Base-by-base conservation (phyloP, 2,329 filamentous ascomycete species). In the Venturia oleaginea region DNA sequence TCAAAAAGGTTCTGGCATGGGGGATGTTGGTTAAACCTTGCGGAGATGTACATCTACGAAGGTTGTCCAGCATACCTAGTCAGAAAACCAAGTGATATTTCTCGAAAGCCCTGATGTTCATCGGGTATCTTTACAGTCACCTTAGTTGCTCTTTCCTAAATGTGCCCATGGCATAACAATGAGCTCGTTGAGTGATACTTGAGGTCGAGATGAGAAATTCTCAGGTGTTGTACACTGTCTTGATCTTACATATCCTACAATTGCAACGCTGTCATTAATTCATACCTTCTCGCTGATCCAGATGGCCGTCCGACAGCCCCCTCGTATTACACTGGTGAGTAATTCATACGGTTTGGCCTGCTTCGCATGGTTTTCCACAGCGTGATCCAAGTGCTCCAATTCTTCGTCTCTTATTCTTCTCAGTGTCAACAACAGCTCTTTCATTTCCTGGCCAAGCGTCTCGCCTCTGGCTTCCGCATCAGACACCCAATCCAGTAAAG, bases 341-440 rank as follows among this genome's bases (percentile, higher is more conserved):
- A 96, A 77, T 80, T 93, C 92, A 75, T 97, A 93, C 37, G 93
- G 92, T 74, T 87, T 85, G 6, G 94, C 94, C 76, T 92, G 86
- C 76, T 94, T 91, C 2, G 92, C 88, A 77, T 97, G 93, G 72
- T 97, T 89, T 74, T 94, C 89, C 24, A 99, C 89, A 0, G 94
- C 94, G 78, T 96, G 90, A 74, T 99, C 94, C 68, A 99, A 78
- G 79, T 99, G 94, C 80, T 99, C 94, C 65, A 99, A 78, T 78
- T 99, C 94, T 78, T 99, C 94, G 73, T 99, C 94, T 30, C 94
- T 82, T 72, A 97, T 97, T 71, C 87, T 81, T 71, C 92, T 84
- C 68, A 97, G 81, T 32, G 90, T 91, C 42, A 78, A 75, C 43
- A 96, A 80, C 71, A 99, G 78, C 22, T 85, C 83, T 62, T 80